Conservation (phyloP, 1,284 basidiomycete species). For the Malassezia dermatis region DNA sequence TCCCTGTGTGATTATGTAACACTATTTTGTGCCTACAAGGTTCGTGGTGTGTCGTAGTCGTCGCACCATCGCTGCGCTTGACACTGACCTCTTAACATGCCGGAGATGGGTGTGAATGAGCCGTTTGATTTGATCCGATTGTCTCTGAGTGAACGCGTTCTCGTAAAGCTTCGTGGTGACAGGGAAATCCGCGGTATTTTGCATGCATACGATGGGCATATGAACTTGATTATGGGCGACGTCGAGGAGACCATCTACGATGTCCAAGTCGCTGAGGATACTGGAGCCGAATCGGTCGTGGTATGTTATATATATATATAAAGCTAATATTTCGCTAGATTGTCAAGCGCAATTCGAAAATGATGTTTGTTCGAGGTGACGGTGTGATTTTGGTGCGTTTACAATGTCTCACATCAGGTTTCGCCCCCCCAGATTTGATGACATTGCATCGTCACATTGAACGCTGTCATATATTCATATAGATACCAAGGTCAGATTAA, state of each 20-base stretch:
- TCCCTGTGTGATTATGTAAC: background rate
- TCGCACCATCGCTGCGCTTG: background rate
- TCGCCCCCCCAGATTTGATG: constrained; percentile 10
- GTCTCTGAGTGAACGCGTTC: constrained; percentile 88
- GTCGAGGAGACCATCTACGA: constrained; percentile 65
- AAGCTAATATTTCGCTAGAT: constrained; percentile 55
- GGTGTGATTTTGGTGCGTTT: constrained; percentile 48
- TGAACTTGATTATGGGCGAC: constrained; percentile 95
- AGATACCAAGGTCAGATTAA: background rate
- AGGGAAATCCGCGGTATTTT: constrained; percentile 82
- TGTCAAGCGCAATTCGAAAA: constrained; percentile 86
- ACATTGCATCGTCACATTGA: background rate
- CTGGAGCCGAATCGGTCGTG: constrained; percentile 49
- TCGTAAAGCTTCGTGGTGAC: constrained; percentile 90
- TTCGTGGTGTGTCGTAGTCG: background rate
- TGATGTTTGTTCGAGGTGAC: constrained; percentile 87
- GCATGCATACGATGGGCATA: constrained; percentile 95
- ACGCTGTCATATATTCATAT: background rate
- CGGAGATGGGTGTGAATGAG: constrained; percentile 58
- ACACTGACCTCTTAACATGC: constrained; percentile 1
- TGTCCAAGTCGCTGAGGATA: constrained; percentile 49
- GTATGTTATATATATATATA: constrained; percentile 39
- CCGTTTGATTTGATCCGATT: constrained; percentile 96
- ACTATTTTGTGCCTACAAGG: background rate
- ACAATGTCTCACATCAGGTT: constrained; percentile 3